phyloP scores from a whole-genome alignment of 129 eudicot species.

The Silybum marianum region DNA sequence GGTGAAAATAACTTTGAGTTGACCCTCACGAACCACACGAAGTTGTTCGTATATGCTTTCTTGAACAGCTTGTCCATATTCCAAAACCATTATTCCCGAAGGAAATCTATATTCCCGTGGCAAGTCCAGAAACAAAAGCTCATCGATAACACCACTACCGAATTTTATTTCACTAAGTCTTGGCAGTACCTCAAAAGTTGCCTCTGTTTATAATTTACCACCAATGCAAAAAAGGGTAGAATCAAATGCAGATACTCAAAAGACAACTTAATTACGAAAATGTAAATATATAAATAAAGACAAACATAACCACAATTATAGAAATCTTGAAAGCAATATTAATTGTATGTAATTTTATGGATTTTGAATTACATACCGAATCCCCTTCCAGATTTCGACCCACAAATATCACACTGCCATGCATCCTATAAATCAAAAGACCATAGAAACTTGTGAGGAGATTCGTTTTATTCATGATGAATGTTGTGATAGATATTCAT shows the following conservation, averaged over 20 bases:
- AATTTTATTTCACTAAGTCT: slow-evolving; percentile 89
- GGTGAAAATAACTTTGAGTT: slow-evolving; percentile 74
- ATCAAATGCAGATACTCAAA: slow-evolving; percentile 7
- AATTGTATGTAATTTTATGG: neutral
- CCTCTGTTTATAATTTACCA: slow-evolving; percentile 56
- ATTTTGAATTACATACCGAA: slow-evolving; percentile 63
- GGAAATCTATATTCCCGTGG: slow-evolving; percentile 80
- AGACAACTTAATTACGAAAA: neutral
- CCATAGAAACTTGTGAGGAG: neutral
- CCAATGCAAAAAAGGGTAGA: slow-evolving; percentile 18
- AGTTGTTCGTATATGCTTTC: slow-evolving; percentile 96
- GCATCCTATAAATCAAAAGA: slow-evolving; percentile 60
- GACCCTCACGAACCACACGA: slow-evolving; percentile 98
- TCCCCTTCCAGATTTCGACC: slow-evolving; percentile 96
- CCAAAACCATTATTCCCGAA: slow-evolving; percentile 88
- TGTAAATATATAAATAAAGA: neutral
- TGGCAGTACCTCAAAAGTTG: slow-evolving; percentile 94
- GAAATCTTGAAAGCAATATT: neutral
- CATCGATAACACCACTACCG: slow-evolving; percentile 88
- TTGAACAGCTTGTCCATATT: slow-evolving; percentile 90
- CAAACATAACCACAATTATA: neutral
- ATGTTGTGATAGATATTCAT: neutral
- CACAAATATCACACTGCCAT: slow-evolving; percentile 99
- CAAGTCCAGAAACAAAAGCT: slow-evolving; percentile 82
- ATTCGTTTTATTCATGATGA: neutral